phyloP scores from a whole-genome alignment of 306 rosid genomes.

The Quercus wislizeni region DNA sequence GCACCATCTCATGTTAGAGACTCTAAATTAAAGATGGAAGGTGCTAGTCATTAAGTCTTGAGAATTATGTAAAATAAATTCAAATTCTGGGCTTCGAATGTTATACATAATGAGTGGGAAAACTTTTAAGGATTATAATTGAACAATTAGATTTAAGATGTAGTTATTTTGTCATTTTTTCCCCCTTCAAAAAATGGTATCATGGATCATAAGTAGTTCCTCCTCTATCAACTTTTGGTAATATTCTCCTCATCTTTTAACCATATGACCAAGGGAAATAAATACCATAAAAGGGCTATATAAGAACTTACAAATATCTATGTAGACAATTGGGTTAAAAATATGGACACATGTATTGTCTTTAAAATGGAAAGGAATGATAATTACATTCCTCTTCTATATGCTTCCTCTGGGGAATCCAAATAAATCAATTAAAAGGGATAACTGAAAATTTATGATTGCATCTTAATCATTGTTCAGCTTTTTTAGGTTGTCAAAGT shows the following conservation, averaged over 20 bases:
- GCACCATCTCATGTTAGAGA: not conserved
- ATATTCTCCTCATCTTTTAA: not conserved
- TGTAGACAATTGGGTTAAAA: not conserved
- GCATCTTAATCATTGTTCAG: not conserved
- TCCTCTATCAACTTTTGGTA: not conserved
- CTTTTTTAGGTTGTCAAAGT: not conserved
- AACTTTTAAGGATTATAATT: not conserved
- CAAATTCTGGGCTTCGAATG: not conserved
- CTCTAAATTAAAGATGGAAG: not conserved
- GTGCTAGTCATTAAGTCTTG: not conserved
- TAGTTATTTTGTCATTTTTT: not conserved
- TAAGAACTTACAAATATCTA: not conserved
- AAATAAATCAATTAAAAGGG: not conserved
- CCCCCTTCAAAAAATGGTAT: not conserved
- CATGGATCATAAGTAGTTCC: not conserved
- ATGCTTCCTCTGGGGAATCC: not conserved
- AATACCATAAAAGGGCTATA: not conserved
- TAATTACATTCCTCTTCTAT: not conserved
- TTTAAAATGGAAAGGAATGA: not conserved
- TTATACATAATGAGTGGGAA: not conserved
- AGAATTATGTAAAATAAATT: not conserved
- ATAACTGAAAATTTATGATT: not conserved
- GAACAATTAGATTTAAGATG: not conserved
- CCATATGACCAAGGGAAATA: not conserved
- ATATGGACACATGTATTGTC: not conserved